Conservation (phyloP, 768 basidiomycete genomes). For the Leucocoprinus sp. region DNA sequence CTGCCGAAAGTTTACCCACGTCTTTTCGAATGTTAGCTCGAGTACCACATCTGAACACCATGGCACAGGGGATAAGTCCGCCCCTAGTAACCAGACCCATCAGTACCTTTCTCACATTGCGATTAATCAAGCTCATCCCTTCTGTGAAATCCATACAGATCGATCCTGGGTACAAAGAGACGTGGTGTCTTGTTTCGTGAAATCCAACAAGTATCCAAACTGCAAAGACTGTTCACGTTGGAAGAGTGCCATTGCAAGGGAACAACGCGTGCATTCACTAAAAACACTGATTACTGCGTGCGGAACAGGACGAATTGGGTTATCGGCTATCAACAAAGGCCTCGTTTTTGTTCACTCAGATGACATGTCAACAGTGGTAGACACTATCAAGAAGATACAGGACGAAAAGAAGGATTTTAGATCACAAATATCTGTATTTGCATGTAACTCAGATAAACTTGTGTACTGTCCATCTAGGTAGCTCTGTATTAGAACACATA, state of each 20-base stretch:
- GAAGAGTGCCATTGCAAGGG: constrained; percentile 24
- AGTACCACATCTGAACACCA: not conserved
- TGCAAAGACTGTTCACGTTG: constrained; percentile 21
- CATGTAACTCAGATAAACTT: constrained; percentile 6
- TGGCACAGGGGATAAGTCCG: not conserved
- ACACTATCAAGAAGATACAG: not conserved
- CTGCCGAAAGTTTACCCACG: not conserved
- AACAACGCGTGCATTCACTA: constrained; percentile 31
- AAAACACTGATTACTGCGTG: constrained; percentile 41
- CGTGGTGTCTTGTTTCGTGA: constrained; percentile 22
- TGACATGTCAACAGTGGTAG: not conserved
- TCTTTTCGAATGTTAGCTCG: not conserved
- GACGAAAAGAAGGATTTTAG: constrained; percentile 10
- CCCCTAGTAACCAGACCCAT: not conserved
- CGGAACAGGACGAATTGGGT: constrained; percentile 28
- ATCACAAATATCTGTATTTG: constrained; percentile 10
- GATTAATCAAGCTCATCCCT: not conserved
- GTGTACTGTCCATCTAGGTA: too few relatives aligned
- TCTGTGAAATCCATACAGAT: not conserved
- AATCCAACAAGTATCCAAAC: constrained; percentile 2
- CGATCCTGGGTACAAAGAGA: constrained; percentile 10
- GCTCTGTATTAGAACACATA: too few relatives aligned
- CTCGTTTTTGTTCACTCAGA: constrained; percentile 30
- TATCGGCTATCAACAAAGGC: constrained; percentile 20
- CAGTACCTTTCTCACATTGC: not conserved